phyloP scores from a whole-genome alignment of 208 protist species.

The Perkinsela sp. region DNA sequence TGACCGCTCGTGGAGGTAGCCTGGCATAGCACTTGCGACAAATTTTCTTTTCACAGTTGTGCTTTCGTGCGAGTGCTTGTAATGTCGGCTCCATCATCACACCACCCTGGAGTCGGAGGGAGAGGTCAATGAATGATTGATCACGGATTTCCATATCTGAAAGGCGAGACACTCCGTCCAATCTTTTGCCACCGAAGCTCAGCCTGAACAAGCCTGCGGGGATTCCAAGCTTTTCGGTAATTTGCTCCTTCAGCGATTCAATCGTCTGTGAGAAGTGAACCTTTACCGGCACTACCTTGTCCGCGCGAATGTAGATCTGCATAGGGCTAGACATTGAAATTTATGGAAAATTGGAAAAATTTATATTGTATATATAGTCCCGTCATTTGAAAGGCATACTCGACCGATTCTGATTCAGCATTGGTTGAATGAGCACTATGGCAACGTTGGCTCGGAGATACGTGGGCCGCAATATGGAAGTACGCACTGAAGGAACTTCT shows the following conservation, averaged over 20 bases:
- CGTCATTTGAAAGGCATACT: too few species aligned
- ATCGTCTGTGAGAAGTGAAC: conserved; percentile 83
- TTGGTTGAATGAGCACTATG: too few species aligned
- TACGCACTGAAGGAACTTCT: too few species aligned
- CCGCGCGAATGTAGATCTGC: conserved; percentile 82
- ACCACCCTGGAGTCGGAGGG: conserved; percentile 70
- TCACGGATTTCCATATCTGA: conserved; percentile 97
- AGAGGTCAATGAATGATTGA: conserved; percentile 93
- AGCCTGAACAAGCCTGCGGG: conserved; percentile 68
- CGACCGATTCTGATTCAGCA: too few species aligned
- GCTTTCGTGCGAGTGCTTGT: conserved; percentile 77
- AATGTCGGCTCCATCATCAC: conserved; percentile 88
- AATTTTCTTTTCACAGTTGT: conserved; percentile 93
- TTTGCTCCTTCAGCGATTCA: conserved; percentile 88
- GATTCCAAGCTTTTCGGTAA: conserved; percentile 92
- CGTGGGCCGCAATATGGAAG: too few species aligned
- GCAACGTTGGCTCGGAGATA: too few species aligned
- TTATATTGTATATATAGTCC: too few species aligned
- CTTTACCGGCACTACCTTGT: conserved; percentile 91
- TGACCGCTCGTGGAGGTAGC: conserved; percentile 80
- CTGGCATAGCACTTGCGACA: conserved; percentile 94
- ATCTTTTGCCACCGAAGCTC: conserved; percentile 83
- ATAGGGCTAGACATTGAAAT: too few species aligned
- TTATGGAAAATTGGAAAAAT: too few species aligned
- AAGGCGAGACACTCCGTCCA: conserved; percentile 87